Conservation (phyloP, 1,284 basidiomycete species). For the Ceratobasidium sp. region DNA sequence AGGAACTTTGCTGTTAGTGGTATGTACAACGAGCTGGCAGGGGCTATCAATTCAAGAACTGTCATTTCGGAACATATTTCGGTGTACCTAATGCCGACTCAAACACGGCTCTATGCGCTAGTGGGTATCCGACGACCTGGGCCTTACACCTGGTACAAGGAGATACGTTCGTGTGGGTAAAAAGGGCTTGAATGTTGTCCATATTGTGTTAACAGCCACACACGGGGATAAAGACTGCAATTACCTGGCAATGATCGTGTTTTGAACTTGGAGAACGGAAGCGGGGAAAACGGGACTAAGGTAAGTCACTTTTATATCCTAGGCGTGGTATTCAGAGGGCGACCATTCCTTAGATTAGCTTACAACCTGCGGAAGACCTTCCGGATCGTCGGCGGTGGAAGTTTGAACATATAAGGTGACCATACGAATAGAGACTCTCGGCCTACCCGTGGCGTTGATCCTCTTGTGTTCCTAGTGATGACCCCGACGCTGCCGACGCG, state of each 20-base stretch:
- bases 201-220: background rate
- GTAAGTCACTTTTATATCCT: background rate
- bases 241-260: slow-evolving; percentile 14
- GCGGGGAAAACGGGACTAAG: background rate
- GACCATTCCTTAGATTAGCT: background rate
- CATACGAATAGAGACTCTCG: too few relatives aligned
- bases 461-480: background rate
- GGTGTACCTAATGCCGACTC: background rate
- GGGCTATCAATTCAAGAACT: slow-evolving; percentile 21
- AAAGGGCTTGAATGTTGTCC: too few relatives aligned
- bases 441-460: too few relatives aligned
- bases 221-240: slow-evolving; percentile 3
- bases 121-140: slow-evolving; percentile 17
- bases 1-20: background rate
- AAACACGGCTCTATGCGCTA: background rate
- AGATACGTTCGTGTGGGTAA: slow-evolving; percentile 7
- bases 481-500: background rate
- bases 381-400: background rate
- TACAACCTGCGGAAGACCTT: background rate
- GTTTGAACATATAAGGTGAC: slow-evolving; percentile 6
- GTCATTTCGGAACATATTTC: slow-evolving; percentile 20
- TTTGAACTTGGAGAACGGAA: background rate
- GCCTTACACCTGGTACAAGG: slow-evolving; percentile 9
- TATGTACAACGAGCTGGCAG: slow-evolving; percentile 13
- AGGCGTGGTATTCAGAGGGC: too few relatives aligned